Evolutionary conservation across 768 basidiomycete species (phyloP).

Genomic region (Rhizopogon sp.): DNA sequence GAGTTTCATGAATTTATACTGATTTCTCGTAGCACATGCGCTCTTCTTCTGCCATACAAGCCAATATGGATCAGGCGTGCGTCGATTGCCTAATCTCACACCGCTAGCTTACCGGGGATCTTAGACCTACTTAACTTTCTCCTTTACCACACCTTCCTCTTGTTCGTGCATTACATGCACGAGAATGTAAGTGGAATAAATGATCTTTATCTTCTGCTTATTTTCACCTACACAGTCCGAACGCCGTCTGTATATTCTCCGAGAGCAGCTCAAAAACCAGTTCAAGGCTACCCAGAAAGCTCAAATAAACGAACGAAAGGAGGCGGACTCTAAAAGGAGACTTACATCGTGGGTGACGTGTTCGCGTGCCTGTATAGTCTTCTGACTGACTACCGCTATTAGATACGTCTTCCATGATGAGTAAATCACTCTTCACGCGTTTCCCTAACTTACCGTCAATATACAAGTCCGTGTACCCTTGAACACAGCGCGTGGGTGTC

Average conservation of each 20-base stretch:
- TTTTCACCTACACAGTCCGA: conserved; percentile 32
- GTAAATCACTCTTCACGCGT: conserved; percentile 17
- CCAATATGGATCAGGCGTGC: conserved; percentile 33
- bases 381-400: conserved; percentile 1
- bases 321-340: conserved; percentile 77
- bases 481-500: conserved; percentile 57
- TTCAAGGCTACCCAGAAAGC: conserved; percentile 67
- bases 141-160: conserved; percentile 75
- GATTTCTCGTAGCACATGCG: conserved; percentile 23
- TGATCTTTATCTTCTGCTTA: not conserved
- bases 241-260: conserved; percentile 60
- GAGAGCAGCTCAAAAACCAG: conserved; percentile 73
- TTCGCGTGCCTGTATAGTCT: conserved; percentile 9
- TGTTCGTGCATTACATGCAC: conserved; percentile 68
- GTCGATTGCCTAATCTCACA: conserved; percentile 9
- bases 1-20: not conserved
- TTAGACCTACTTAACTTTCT: conserved; percentile 55
- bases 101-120: conserved; percentile 29
- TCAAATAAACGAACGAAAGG: conserved; percentile 70
- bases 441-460: conserved; percentile 13
- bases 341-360: conserved; percentile 63
- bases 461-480: conserved; percentile 75
- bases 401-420: conserved; percentile 81
- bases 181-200: conserved; percentile 42
- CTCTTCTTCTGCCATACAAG: conserved; percentile 33